Percentiles rank a stretch among this genome's conserved stretches.
These are phyloP conservation scores for Parmales sp. DNA, from an alignment of 108 stramenopile species.

Conservation along the genomic window DNA sequence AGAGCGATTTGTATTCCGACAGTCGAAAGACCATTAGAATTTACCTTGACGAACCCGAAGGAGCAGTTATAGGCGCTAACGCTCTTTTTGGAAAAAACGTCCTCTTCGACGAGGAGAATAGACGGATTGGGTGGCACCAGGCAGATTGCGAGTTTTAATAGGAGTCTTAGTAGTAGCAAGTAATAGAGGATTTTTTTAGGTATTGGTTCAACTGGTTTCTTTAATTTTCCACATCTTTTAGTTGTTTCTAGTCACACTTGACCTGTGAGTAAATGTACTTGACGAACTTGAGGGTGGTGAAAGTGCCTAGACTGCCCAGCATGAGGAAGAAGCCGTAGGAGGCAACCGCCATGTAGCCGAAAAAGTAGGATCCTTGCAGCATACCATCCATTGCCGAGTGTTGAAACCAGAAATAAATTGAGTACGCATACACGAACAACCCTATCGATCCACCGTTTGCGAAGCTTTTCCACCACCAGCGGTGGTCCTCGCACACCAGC, in stretches of 20 bases:
- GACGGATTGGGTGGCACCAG: no score
- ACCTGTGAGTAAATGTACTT: constrained; percentile 87
- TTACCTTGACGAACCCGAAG: constrained; percentile 7
- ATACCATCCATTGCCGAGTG: constrained; percentile 88
- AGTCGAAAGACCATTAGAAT: neutral
- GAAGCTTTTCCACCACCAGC: constrained; percentile 97
- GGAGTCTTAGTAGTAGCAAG: no score
- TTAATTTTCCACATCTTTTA: no score
- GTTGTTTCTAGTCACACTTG: constrained; percentile 80
- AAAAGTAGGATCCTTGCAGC: constrained; percentile 88
- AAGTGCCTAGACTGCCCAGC: constrained; percentile 88
- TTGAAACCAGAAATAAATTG: constrained; percentile 89
- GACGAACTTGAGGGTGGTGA: constrained; percentile 81
- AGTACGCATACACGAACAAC: constrained; percentile 85
- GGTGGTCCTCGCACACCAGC: constrained; percentile 89
- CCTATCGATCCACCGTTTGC: constrained; percentile 91
- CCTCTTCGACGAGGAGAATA: constrained; percentile 9
- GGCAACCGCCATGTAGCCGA: constrained; percentile 94
- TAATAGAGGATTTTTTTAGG: no score
- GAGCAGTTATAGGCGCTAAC: constrained; percentile 15
- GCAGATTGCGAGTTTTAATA: no score
- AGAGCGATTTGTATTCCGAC: neutral
- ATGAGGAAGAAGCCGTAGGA: constrained; percentile 90
- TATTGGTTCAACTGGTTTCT: no score
- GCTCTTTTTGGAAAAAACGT: constrained; percentile 9